Evolutionary conservation across 2,329 filamentous ascomycete species (phyloP).

Genomic region (Alternaria brassicae): DNA sequence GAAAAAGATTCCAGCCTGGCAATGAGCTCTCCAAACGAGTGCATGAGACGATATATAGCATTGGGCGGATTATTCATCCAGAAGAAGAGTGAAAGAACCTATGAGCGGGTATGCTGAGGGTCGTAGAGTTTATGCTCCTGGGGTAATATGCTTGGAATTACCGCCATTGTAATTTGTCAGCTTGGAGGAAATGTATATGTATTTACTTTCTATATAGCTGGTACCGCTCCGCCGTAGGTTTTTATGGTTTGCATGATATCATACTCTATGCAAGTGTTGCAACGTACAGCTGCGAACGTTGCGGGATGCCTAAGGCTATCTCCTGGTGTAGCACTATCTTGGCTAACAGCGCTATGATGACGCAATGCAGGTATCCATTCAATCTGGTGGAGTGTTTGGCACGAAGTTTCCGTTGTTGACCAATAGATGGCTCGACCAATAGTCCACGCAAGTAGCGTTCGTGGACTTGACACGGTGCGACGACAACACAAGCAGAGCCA

Average conservation of each 20-base stretch:
- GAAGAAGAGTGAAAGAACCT: not conserved
- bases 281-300: not conserved
- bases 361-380: not conserved
- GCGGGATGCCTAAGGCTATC: too few relatives aligned
- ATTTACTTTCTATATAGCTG: fast-evolving
- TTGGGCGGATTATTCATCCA: not conserved
- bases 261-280: not conserved
- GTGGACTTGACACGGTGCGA: not conserved
- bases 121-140: not conserved
- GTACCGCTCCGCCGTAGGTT: not conserved
- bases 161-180: not conserved
- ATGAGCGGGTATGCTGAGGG: not conserved
- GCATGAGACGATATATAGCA: not conserved
- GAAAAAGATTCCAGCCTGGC: not conserved
- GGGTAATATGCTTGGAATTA: too few relatives aligned
- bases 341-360: not conserved
- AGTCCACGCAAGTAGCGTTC: not conserved
- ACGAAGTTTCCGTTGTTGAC: not conserved
- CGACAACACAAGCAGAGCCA: not conserved
- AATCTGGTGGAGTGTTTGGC: not conserved
- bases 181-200: too few relatives aligned
- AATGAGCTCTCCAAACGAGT: not conserved
- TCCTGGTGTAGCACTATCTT: too few relatives aligned
- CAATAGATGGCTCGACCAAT: not conserved
- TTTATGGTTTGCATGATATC: not conserved